Base-by-base conservation (phyloP, 176 grass and related monocot genomes). In the Musa acuminata region DNA sequence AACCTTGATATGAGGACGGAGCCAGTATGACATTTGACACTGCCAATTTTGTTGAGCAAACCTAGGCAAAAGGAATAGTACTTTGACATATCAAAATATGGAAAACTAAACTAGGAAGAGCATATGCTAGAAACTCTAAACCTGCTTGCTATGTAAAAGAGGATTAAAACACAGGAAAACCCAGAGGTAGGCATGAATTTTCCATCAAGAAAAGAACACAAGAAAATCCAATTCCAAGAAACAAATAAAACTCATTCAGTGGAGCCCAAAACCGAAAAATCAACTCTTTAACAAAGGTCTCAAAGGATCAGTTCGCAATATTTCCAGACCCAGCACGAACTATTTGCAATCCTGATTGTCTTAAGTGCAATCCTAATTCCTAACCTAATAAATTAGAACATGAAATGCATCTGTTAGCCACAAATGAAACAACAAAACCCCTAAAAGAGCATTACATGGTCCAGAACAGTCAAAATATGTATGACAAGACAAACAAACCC, bases 11-110 rank as follows among this genome's bases (percentile, higher is more conserved):
- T 98, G 55, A 72, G 95, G 86, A 67, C 81, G 85, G 52, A 98
- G 84, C 90, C 95, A 98, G 66, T 93, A 89, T 12, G 90, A 93
- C 88, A 98, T 98, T 78, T 93, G 90, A 72, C 83, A 85, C 86
- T 93, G 89, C 72, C 80, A 87, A 83, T 83, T 85, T 78, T 79
- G 55, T 79, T 87, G 83, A 52, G 78, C 86, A 91, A 98, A 98
- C 84, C 94, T 93, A 84, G 64, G 83, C 58, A 76, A 65, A 25
- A 83, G 78, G n/a, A 68, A 24, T 13, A 86, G 83, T 71, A 73
- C 8, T 70, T 50, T 21, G 17, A 51, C 17, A 12, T 51, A 50
- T 51, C 63, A 70, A 14, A 73, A 55, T 0, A 14, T 70, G 55
- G 6, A 58, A 14, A 58, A 19, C 17, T 12, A 58, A 17, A 58